phyloP scores from a whole-genome alignment of 2,329 filamentous ascomycete genomes.

The Emergomyces africanus region DNA sequence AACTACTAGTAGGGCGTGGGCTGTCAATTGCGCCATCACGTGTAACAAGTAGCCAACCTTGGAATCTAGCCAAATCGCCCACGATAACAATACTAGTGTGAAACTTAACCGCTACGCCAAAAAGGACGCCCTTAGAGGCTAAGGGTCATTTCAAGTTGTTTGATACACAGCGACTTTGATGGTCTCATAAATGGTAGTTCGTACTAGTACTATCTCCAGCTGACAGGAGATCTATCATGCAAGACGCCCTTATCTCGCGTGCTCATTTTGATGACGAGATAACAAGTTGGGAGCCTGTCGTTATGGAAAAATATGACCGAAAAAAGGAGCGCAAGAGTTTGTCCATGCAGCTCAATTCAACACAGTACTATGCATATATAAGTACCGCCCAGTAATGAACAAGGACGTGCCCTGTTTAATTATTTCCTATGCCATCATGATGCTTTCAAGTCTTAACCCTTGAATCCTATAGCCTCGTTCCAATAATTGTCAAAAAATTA shows the following conservation, averaged over 20 bases:
- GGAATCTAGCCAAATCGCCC: not conserved
- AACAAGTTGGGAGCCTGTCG: not conserved
- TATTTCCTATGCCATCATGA: not conserved
- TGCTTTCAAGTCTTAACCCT: not conserved
- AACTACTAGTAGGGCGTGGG: not conserved
- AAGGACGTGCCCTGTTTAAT: not conserved
- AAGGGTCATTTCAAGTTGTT: no score
- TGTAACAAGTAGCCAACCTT: no score
- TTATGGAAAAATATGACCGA: not conserved
- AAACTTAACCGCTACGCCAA: no score
- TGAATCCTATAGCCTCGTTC: not conserved
- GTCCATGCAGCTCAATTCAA: not conserved
- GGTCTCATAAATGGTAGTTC: no score
- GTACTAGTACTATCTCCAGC: no score
- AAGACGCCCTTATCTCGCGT: conserved; percentile 7
- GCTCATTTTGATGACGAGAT: not conserved
- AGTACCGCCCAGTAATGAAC: not conserved
- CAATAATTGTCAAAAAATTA: not conserved
- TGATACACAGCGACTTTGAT: no score
- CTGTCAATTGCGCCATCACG: not conserved
- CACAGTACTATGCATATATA: not conserved
- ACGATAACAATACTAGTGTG: no score
- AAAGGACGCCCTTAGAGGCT: no score
- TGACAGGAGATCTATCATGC: no score
- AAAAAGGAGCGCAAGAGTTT: not conserved